A percentile compares a stretch with the other conserved stretches of the same genome.
Evolutionary conservation across 108 stramenopile species (phyloP).

Genomic region (Chaetoceros tenuissimus): DNA sequence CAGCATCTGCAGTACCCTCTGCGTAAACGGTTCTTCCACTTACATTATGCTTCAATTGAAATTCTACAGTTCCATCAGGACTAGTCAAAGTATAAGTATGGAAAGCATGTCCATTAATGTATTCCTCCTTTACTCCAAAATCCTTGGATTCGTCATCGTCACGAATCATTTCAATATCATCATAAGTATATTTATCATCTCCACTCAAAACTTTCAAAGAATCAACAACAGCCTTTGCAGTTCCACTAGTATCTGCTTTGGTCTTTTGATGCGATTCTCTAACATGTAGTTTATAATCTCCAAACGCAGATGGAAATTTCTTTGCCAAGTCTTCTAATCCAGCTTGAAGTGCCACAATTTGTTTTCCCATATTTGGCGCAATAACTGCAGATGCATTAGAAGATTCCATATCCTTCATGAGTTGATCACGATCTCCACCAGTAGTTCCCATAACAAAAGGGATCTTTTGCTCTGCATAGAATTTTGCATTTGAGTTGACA

Average conservation of each 20-base stretch:
- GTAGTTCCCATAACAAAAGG: slow-evolving; percentile 97
- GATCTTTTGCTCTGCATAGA: slow-evolving; percentile 70
- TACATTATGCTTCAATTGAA: slow-evolving; percentile 97
- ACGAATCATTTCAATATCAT: slow-evolving; percentile 87
- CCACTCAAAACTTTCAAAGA: slow-evolving; percentile 45
- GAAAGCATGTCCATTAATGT: slow-evolving; percentile 93
- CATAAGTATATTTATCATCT: slow-evolving; percentile 63
- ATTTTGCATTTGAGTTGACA: slow-evolving; percentile 88
- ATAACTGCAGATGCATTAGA: slow-evolving; percentile 86
- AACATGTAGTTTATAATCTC: slow-evolving; percentile 86
- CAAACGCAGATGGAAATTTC: slow-evolving; percentile 89
- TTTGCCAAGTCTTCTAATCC: slow-evolving; percentile 84
- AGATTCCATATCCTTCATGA: slow-evolving; percentile 61
- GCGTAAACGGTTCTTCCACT: slow-evolving; percentile 94
- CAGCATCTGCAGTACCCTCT: slow-evolving; percentile 97
- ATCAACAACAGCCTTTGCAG: slow-evolving; percentile 92
- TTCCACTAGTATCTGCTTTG: slow-evolving; percentile 97
- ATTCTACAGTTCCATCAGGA: slow-evolving; percentile 85
- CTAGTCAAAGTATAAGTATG: slow-evolving; percentile 94
- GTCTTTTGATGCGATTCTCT: slow-evolving; percentile 93
- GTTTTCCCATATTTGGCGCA: slow-evolving; percentile 99
- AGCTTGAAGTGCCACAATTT: slow-evolving; percentile 98
- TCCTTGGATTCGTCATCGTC: slow-evolving; percentile 73
- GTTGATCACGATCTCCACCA: slow-evolving; percentile 84
- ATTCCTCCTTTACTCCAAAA: slow-evolving; percentile 91